Evolutionary conservation across 108 stramenopile species (phyloP), one percentile per base, ranked within the genome.

Genomic region (Schizochytrium sp.): DNA sequence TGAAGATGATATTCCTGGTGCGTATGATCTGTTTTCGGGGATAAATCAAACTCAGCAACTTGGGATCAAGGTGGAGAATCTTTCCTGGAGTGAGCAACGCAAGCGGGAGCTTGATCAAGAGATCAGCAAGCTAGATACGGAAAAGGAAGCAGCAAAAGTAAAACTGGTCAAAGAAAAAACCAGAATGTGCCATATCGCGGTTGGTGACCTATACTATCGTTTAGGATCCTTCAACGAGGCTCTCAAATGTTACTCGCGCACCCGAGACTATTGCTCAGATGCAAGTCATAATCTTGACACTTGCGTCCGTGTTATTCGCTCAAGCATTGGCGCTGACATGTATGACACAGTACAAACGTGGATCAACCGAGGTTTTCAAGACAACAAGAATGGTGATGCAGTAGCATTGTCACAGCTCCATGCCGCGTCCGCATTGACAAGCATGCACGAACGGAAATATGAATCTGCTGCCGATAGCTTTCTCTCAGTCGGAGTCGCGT

Each of bases 261-360:
- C 76, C 10, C 76, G 76, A 7, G 76, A 83, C 28, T 83, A 83
- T 28, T 46, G 76, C 76, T 55, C 76, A 47, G 53, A 83, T 53
- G 55, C 45, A n/a, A 5, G 50, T n/a, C 47, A 55, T n/a, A 10
- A 83, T 40, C 50, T 83, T 5, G 53, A 83, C 55, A 55, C 76
- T 28, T 46, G 12, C 8, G 50, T 83, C 15, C 47, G 53, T 13
- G 28, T 83, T 8, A 42, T 83, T 50, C 76, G 53, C 8, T 2
- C 53, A 10, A 83, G 53, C 28, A 5, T 83, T 1, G 47, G 76
- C 76, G 47, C 76, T 5, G 15, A 50, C 19, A 49, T 38, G n/a
- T 83, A 55, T 28, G 1, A 47, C 10, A 83, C 19, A 5, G 76
- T 83, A 2, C 53, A n/a, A 42, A 38, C 47, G 50, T 83, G 47